Percentiles rank a stretch among this genome's conserved stretches.
These are phyloP conservation scores for Avena sativa DNA, from an alignment of 176 grass and related monocot species.

Conservation along the genomic window DNA sequence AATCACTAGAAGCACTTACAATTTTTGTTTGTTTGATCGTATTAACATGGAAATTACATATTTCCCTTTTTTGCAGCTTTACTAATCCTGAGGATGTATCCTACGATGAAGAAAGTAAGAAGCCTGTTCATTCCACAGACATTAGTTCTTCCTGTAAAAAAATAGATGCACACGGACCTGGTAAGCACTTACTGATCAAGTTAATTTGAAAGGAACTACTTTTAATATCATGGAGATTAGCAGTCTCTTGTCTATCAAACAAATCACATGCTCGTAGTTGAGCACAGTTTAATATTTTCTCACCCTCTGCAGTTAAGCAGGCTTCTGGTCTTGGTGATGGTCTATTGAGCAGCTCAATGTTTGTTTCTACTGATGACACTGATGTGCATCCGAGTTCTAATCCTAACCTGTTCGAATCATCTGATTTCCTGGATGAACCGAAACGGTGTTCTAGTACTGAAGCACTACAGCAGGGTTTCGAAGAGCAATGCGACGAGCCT, in stretches of 20 bases:
- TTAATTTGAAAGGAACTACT: neutral
- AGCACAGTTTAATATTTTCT: neutral
- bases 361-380: slow-evolving; percentile 7
- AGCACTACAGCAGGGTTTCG: neutral
- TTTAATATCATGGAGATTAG: neutral
- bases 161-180: neutral
- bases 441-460: slow-evolving; percentile 9
- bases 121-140: neutral
- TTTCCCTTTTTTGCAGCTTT: neutral
- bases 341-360: slow-evolving; percentile 13
- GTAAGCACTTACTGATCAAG: slow-evolving; percentile 29
- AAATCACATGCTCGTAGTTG: neutral
- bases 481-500: neutral
- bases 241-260: neutral
- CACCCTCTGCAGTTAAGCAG: slow-evolving; percentile 29
- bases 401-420: slow-evolving; percentile 12
- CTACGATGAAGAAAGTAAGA: neutral
- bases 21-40: neutral
- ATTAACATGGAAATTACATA: neutral
- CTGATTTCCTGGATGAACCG: slow-evolving; percentile 5
- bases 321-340: neutral
- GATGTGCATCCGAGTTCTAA: slow-evolving; percentile 5
- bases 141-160: neutral
- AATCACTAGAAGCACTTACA: neutral
- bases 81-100: slow-evolving; percentile 20